Conservation (phyloP, 1,284 basidiomycete species). For the Wolfiporia cocos region DNA sequence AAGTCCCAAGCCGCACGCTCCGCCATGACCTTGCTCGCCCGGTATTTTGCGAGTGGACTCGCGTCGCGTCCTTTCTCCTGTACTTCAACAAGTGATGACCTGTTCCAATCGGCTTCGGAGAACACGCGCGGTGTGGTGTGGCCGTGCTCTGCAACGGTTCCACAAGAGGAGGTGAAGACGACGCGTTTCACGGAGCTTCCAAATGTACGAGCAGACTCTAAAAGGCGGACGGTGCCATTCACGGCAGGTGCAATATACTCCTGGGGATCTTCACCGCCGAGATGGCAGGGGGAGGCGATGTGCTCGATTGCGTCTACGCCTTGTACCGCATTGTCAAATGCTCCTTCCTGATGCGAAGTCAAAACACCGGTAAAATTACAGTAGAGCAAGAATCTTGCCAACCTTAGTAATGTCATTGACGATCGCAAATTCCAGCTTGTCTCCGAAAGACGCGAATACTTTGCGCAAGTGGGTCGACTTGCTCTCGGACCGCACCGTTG, state of each 20-base stretch:
- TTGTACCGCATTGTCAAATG: slow-evolving; percentile 35
- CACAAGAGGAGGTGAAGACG: slow-evolving; percentile 57
- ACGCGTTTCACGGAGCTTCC: slow-evolving; percentile 52
- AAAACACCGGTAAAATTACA: background rate
- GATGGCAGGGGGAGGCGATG: slow-evolving; percentile 39
- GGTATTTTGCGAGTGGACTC: slow-evolving; percentile 38
- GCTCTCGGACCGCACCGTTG: too few relatives aligned
- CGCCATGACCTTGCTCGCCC: slow-evolving; percentile 62
- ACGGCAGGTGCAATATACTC: slow-evolving; percentile 28
- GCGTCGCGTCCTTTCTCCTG: slow-evolving; percentile 47
- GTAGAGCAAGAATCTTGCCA: background rate
- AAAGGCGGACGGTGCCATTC: slow-evolving; percentile 22
- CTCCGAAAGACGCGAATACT: slow-evolving; percentile 42
- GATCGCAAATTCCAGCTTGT: slow-evolving; percentile 43
- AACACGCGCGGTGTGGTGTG: slow-evolving; percentile 19
- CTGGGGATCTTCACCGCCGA: slow-evolving; percentile 28
- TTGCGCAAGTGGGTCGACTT: too few relatives aligned
- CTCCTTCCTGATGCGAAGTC: slow-evolving; percentile 22
- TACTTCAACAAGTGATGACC: slow-evolving; percentile 40
- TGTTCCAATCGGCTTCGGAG: slow-evolving; percentile 61
- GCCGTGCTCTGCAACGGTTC: slow-evolving; percentile 37
- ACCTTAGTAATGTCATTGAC: slow-evolving; percentile 53
- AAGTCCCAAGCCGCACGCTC: slow-evolving; percentile 61
- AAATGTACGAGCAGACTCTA: slow-evolving; percentile 19
- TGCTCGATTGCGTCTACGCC: slow-evolving; percentile 39